Base-by-base conservation (phyloP, 1,284 basidiomycete genomes). In the Cryptococcus wingfieldii region DNA sequence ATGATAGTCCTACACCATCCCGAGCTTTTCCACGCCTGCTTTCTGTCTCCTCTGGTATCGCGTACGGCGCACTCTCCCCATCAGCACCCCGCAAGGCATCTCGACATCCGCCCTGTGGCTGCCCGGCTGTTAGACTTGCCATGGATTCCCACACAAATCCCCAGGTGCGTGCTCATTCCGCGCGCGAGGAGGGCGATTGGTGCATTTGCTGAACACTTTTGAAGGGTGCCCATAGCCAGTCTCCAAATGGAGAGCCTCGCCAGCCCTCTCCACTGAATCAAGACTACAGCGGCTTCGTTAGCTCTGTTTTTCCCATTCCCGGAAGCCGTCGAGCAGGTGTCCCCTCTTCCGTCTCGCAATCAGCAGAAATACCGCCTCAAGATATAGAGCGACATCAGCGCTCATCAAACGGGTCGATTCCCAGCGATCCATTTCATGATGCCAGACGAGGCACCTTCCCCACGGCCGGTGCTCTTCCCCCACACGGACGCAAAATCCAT, bases 351-450 rank as follows among this genome's bases (percentile, higher is more conserved):
- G 34, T 14, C 13, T 31, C 38, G 23, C 37, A 12, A n/a, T 31
- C 47, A 23, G 28, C 39, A 28, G 31, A 13, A 5, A 31, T 58
- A 43, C 48, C 54, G 13, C 48, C 52, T 18, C 50, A 57, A n/a
- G 63, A 65, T 5, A 47, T 65, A 12, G 53, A 59, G n/a, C 56
- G 64, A 5, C 60, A 62, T 37, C 64, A 66, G 45, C 52, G 55
- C 23, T 54, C 60, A 2, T 55, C 55, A 3, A 62, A 64, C 50
- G 59, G 62, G 5, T 46, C 63, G n/a, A 59, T 38, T 34, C 38
- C 56, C 19, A 55, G 58, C 14, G 62, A 61, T 38, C 48, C 51
- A 4, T 62, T 53, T 43, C 39, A 57, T 49, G 38, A 45, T 23
- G 45, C 47, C n/a, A 46, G 49, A 28, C 5, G 58, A 27, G 54